These are phyloP conservation scores for Henckelia pumila DNA, from an alignment of 257 asterid genomes.

Conservation along the genomic window DNA sequence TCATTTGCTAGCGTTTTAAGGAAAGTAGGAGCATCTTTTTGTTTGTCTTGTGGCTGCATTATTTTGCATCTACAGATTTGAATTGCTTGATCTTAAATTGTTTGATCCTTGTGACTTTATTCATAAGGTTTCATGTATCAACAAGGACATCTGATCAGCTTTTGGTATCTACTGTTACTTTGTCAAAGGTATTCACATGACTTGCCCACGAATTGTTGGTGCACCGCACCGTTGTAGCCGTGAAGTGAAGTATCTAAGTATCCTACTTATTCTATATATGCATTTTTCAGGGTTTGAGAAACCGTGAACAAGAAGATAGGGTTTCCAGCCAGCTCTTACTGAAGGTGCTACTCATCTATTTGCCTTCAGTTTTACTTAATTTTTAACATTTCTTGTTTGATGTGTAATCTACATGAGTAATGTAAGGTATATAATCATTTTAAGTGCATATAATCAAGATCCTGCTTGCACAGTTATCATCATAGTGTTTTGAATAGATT, in stretches of 20 bases:
- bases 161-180: constrained; percentile 63
- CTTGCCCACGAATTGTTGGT: constrained; percentile 14
- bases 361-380: neutral
- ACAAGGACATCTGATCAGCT: constrained; percentile 76
- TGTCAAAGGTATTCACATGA: constrained; percentile 66
- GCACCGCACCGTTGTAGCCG: constrained; percentile 18
- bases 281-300: constrained; percentile 67
- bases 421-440: neutral
- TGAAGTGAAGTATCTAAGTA: constrained; percentile 1
- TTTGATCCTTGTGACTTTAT: constrained; percentile 5
- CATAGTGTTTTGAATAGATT: constrained; percentile 3
- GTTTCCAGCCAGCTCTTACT: constrained; percentile 82
- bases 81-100: constrained; percentile 9
- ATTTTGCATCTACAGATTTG: neutral
- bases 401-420: neutral
- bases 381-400: neutral
- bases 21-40: neutral
- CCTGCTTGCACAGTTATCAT: constrained; percentile 4
- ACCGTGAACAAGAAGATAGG: constrained; percentile 86
- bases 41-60: neutral
- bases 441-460: neutral
- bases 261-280: constrained; percentile 16
- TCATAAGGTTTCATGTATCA: constrained; percentile 73
- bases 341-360: constrained; percentile 47
- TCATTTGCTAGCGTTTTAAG: neutral